Evolutionary conservation across 441 rosid species (phyloP), one percentile per base, ranked within the genome.

Genomic region (Macaranga tanarius): DNA sequence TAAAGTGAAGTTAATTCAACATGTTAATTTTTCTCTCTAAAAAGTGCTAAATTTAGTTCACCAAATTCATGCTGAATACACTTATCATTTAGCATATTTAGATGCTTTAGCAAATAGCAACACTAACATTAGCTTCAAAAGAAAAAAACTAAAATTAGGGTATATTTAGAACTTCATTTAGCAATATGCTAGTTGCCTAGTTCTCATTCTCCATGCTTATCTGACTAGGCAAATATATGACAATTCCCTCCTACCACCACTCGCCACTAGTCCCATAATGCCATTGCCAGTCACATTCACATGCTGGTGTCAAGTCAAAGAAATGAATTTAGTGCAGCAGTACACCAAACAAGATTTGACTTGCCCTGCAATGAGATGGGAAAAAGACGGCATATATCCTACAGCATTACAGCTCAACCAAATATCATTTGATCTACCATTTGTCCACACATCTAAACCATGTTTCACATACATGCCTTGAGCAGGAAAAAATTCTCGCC

Each of bases 341-440:
- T 55, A 54, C 26, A n/a, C 13, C 63, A 57, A 40, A 56, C 72
- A 69, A 42, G 40, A 69, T 56, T 56, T 57, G 62, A 56, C 23
- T 51, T 28, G 22, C 28, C 10, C 45, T 25, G 20, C 62, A 54
- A 11, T 11, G n/a, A 38, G 31, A 52, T 40, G 13, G 38, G 63
- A 23, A 40, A 55, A 55, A 11, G 45, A 56, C 62, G 22, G 48
- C 20, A 15, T 56, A 57, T 4, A 16, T 56, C n/a, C 44, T 15
- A 31, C 34, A 7, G 9, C 4, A 31, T 6, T 13, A 12, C 47
- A 31, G 38, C 38, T 31, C 38, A 31, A 31, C 38, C 38, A 31
- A 31, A 31, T 31, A 31, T 31, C 5, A 31, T 31, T 31, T 26
- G 70, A 28, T 51, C 70, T 66, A 48, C 70, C 42, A 48, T 48